Evolutionary conservation across 176 grass and related monocot species (phyloP), one percentile per base, ranked within the genome.

Genomic region (Luzula sylvatica): DNA sequence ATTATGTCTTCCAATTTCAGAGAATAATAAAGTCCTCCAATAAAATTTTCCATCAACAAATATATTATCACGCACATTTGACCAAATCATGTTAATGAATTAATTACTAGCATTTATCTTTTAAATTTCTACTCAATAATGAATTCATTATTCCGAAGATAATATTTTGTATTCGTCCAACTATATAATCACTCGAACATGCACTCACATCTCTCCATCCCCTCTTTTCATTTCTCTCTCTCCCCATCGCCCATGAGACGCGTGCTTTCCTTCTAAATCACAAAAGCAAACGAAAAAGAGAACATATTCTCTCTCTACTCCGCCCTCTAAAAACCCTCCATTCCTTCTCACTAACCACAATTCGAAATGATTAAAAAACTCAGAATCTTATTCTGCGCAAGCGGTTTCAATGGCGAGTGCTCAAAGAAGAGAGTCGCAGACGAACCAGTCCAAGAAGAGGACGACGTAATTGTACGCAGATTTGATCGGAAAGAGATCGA

Each of bases 401-500:
- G 50, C 28, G 72, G 55, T 4, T 77, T 66, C 12, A 55, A 30
- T 19, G 74, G 65, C 65, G 53, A 73, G 30, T 19, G 52, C 19
- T 71, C 53, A 40, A 80, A 74, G 28, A 73, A 68, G 12, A 64
- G 81, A 1, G 87, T 92, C 2, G 72, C 81, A 5, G 81, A 82
- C 1, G 80, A 85, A 58, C 76, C 76, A 20, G 63, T 23, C 6
- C 30, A 18, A 0, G 46, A n/a, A 14, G 73, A 43, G 38, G 2
- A 15, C 16, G n/a, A 57, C 50, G 45, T 9, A 18, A 39, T 26
- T 25, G 62, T 66, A 5, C 46, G 76, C 38, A 76, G 23, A 58
- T 75, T 85, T 28, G 35, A 60, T n/a, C 85, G 87, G 87, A 55
- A 56, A 0, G 81, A 92, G 45, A 73, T 92, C 6, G 81, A 92